A percentile compares a stretch with the other conserved stretches of the same genome.
These are phyloP conservation scores for Pestalotiopsis sp. DNA, from an alignment of 2,329 filamentous ascomycete species.

Conservation along the genomic window DNA sequence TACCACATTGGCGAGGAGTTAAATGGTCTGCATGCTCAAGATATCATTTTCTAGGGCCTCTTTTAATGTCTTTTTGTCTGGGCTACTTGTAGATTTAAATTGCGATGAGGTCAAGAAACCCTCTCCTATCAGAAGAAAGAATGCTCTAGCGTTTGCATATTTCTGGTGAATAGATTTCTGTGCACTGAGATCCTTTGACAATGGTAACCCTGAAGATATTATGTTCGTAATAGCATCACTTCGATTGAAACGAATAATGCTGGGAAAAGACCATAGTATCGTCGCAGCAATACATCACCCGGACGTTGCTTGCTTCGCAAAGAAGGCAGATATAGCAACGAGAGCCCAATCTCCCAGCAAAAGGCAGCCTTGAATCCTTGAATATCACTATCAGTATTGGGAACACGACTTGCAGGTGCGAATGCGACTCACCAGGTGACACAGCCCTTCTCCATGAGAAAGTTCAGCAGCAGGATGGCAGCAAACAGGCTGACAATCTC, in stretches of 20 bases:
- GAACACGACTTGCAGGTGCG: not conserved
- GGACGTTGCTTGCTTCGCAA: not conserved
- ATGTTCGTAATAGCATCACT: no score
- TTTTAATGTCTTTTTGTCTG: not conserved
- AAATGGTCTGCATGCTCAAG: not conserved
- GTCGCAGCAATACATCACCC: not conserved
- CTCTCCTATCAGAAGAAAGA: no score
- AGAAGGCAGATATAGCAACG: not conserved
- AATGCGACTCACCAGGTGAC: not conserved
- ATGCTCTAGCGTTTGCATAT: no score
- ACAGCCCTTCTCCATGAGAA: not conserved
- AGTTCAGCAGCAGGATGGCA: conserved; percentile 4
- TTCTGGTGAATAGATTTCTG: no score
- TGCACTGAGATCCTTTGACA: no score
- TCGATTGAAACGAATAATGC: no score
- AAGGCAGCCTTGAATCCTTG: not conserved
- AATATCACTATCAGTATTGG: not conserved
- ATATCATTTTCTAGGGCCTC: not conserved
- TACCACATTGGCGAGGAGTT: conserved; percentile 11
- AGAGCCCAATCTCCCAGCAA: conserved; percentile 1
- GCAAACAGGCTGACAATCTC: conserved; percentile 6
- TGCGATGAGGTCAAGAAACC: not conserved
- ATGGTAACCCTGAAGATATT: no score
- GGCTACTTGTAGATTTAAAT: not conserved
- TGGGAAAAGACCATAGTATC: not conserved